Conservation (phyloP, 2,329 filamentous ascomycete genomes). For the Ophiostoma tasmaniense region DNA sequence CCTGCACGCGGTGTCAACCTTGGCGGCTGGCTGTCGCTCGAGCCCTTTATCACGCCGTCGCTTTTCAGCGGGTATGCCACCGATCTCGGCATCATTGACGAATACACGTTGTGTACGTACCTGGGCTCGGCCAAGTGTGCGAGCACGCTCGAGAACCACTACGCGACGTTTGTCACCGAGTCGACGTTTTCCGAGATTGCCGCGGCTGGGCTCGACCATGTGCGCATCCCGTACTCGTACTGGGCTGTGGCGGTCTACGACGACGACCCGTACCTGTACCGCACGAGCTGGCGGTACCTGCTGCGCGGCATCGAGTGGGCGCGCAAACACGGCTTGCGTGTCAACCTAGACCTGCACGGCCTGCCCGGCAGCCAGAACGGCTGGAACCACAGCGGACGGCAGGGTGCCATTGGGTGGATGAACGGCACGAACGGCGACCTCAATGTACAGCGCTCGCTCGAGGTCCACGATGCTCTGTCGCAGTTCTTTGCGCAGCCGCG, state of each 20-base stretch:
- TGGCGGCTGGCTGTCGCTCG: constrained; percentile 87
- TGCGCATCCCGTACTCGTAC: constrained; percentile 92
- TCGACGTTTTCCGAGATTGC: constrained; percentile 76
- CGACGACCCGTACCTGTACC: constrained; percentile 76
- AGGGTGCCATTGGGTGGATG: constrained; percentile 76
- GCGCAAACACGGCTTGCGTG: constrained; percentile 79
- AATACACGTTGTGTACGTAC: constrained; percentile 68
- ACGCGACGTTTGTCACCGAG: constrained; percentile 79
- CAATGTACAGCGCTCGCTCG: constrained; percentile 74
- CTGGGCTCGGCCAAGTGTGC: constrained; percentile 59
- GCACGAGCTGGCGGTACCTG: constrained; percentile 87
- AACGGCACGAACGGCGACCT: constrained; percentile 76
- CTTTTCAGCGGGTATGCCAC: constrained; percentile 62
- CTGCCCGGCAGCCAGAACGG: constrained; percentile 91
- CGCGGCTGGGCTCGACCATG: constrained; percentile 84
- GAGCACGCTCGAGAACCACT: constrained; percentile 75
- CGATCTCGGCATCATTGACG: constrained; percentile 65
- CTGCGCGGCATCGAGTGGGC: constrained; percentile 89
- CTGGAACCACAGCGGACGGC: constrained; percentile 90
- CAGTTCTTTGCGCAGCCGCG: constrained; percentile 89
- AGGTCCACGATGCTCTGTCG: constrained; percentile 78
- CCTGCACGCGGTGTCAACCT: constrained; percentile 87
- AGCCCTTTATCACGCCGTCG: constrained; percentile 93
- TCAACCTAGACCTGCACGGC: constrained; percentile 91
- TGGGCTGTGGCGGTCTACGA: constrained; percentile 86